Evolutionary conservation across 2,329 filamentous ascomycete species (phyloP), one percentile per base, ranked within the genome.

Genomic region (Penicillium sp.): DNA sequence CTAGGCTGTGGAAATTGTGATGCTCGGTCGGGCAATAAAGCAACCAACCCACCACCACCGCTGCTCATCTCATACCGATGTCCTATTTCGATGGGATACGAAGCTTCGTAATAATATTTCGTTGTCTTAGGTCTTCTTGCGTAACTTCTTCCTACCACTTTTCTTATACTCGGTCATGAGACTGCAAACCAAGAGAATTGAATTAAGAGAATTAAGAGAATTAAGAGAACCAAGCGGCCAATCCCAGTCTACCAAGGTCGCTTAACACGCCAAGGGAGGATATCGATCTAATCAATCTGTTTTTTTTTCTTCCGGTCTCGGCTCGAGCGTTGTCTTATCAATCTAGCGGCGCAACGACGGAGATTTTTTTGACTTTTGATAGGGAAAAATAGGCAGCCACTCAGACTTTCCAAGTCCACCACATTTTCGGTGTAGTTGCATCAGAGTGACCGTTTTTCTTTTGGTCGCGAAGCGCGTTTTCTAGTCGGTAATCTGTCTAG

Each of bases 231-330:
- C 45, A 49, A 30, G 26, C 22, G 17, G 45, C 45, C 53, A 44
- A 44, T 54, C 37, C 22, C 2, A 35, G 53, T 44, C 30, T 33
- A 24, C 38, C 53, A 40, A 55, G 53, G 17, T 55, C 53, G 53
- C 53, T 55, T 55, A 45, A 44, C 28, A 33, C 19, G 51, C 51
- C 35, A 38, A 38, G 22, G 17, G 51, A 26, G 35, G 35, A 40
- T 40, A 55, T 55, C 44, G 53, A 55, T 55, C 53, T 55, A 55
- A 55, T 55, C 53, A 55, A 55, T 55, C 53, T 55, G 30, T 33
- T 33, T 15, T 15, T 42, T 28, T 55, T 55, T 44, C 53, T 44
- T 55, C 53, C 38, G 53, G 38, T 55, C 24, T 44, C 38, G 53
- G 53, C 38, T 22, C 17, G 53, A 30, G 37, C 37, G 9, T 22